Conservation (phyloP, 306 rosid species). For the Dryas drummondii region DNA sequence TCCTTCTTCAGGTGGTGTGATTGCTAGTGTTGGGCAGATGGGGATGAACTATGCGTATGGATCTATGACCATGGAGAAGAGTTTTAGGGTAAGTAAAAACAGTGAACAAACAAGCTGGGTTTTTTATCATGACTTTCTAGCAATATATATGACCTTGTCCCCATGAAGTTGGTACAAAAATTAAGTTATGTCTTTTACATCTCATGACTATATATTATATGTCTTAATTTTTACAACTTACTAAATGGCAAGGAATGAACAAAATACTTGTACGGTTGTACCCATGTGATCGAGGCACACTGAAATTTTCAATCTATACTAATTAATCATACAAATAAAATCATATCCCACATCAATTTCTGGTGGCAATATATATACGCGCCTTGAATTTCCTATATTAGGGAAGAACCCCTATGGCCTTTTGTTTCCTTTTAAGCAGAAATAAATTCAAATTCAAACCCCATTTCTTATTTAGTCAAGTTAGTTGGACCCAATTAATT, state of each 20-base stretch:
- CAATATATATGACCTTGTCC: too few relatives aligned
- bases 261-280: constrained; percentile 12
- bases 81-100: constrained; percentile 71
- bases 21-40: constrained; percentile 51
- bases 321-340: background rate
- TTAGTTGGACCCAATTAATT: constrained; percentile 2
- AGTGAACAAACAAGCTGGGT: background rate
- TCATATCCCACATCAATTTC: constrained; percentile 1
- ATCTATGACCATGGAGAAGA: constrained; percentile 67
- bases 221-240: constrained; percentile 15
- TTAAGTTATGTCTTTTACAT: too few relatives aligned
- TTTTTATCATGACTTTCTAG: background rate
- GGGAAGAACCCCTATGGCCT: constrained; percentile 13
- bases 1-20: constrained; percentile 56
- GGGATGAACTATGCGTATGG: constrained; percentile 69
- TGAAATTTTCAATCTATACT: constrained; percentile 10
- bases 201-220: background rate
- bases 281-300: constrained; percentile 24
- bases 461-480: constrained; percentile 12
- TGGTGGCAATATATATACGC: background rate
- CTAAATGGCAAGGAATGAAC: constrained; percentile 19
- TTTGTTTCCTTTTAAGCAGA: constrained; percentile 2
- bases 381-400: constrained; percentile 33
- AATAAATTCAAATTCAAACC: background rate
- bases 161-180: too few relatives aligned